Base-by-base conservation (phyloP, 768 basidiomycete species). In the Boletus pseudopeckii region DNA sequence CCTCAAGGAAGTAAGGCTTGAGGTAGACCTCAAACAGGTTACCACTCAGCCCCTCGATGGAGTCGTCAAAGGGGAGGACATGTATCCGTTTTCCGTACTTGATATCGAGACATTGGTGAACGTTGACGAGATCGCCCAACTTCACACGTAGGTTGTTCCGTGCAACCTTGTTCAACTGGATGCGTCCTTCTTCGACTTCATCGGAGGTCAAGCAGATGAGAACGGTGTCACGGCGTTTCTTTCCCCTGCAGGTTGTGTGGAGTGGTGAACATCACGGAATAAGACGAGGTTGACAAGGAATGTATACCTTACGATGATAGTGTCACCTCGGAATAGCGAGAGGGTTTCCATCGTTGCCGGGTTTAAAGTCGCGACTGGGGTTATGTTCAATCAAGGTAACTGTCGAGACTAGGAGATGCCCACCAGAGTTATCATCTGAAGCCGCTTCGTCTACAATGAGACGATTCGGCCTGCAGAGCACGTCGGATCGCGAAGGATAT, bases 141-240 rank as follows among this genome's bases (percentile, higher is more conserved):
- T 98, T 98, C 63, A 98, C 92, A 51, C 96, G 91, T 44, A 98
- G 75, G 75, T 99, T 98, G 77, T 98, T 96, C 53, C 97, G 92
- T n/a, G 97, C 97, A 34, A 99, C 97, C 74, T 98, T 98, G 86
- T 99, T 99, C 75, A 99, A 77, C 65, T 97, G 95, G 58, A 99
- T 95, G 70, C 92, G 91, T 53, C 97, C 96, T 73, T 98, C 97
- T 64, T 98, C 97, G 56, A 98, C 92, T 57, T 96, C 92, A 65
- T 98, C 97, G 38, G 90, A 90, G 66, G 88, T 90, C 66, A 99
- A 73, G 66, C 94, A 97, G 70, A 98, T 98, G 57, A 99, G 86
- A 40, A 99, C 97, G 8, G 96, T 98, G 64, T 98, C 95, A 64
- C 89, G 86, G 67, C 97, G 86, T 79, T 97, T 95, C 83, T 98